A percentile compares a stretch with the other conserved stretches of the same genome.
Conservation (phyloP, 192 early-diverging fungal genomes). For the Entrophospora sp. region DNA sequence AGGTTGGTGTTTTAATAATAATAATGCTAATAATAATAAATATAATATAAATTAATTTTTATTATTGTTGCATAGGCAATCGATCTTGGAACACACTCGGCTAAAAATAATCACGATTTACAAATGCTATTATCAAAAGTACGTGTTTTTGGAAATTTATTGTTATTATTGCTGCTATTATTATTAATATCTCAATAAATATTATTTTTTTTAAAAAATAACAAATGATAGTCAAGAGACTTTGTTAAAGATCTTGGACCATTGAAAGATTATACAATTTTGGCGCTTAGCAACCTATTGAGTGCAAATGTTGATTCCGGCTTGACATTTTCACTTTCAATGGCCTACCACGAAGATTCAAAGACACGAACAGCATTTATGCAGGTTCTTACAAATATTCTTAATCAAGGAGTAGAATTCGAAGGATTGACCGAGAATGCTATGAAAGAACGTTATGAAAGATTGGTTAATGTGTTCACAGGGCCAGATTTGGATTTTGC, state of each 20-base stretch:
- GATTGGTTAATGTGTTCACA: slow-evolving; percentile 67
- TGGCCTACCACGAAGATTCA: slow-evolving; percentile 88
- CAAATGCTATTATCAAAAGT: slow-evolving; percentile 24
- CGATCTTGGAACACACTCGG: slow-evolving; percentile 14
- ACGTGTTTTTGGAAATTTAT: no score
- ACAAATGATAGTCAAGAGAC: slow-evolving; percentile 51
- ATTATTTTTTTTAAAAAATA: no score
- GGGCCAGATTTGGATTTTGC: slow-evolving; percentile 69
- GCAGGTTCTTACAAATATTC: slow-evolving; percentile 84
- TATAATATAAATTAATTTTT: background rate
- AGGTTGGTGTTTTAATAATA: slow-evolving; percentile 23
- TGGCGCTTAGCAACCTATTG: slow-evolving; percentile 82
- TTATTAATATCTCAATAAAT: no score
- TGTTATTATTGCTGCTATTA: no score
- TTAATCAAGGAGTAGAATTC: slow-evolving; percentile 80
- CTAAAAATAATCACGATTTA: slow-evolving; percentile 22
- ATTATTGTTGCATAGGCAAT: background rate
- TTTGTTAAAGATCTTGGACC: slow-evolving; percentile 52
- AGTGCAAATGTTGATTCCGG: slow-evolving; percentile 90
- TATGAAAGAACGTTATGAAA: slow-evolving; percentile 69
- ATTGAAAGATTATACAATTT: slow-evolving; percentile 79
- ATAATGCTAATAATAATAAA: background rate
- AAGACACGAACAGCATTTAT: slow-evolving; percentile 85
- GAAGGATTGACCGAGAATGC: slow-evolving; percentile 68
- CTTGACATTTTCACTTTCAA: slow-evolving; percentile 77